Base-by-base conservation (phyloP, 2,329 filamentous ascomycete species). In the Bipolaris zeicola region DNA sequence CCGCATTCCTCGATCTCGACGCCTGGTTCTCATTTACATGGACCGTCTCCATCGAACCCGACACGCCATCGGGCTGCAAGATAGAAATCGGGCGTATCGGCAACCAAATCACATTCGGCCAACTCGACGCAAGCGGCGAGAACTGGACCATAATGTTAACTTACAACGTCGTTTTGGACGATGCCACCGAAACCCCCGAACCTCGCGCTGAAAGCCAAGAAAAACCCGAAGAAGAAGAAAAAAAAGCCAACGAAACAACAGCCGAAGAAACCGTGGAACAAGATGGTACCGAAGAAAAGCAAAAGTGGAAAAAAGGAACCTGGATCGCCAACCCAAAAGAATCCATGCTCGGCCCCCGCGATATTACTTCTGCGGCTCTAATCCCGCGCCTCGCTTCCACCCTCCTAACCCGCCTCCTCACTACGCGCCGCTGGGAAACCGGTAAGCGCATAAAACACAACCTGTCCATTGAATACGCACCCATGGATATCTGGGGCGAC, bases 21-120 rank as follows among this genome's bases (percentile, higher is more conserved):
- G 66, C 66, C 7, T 69, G 66, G 66, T 69, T 69, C 22, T 65
- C 61, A 14, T 24, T 68, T 0, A 69, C 66, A 16, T 69, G 65
- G 66, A 62, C 54, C 0, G 44, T 60, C 1, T 58, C 55, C 20
- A 42, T 61, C 3, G 45, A 57, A 0, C 47, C 55, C 13, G 60
- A 48, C 42, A 44, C 55, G n/a, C 51, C 51, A 8, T 52, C 57
- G 10, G 59, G 59, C 14, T 50, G 51, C 2, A 58, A 59, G 38
- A 45, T 67, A 6, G 66, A 69, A 42, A 69, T 69, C 11, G 66
- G 66, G 0, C 58, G 66, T 10, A 62, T 69, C 26, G 58, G 60
- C 6, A 65, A 55, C 11, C 65, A 69, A 45, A 53, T 69, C 31
- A 69, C 62, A 0, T 69, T 69, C n/a, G 66, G 66, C 14, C 60